Evolutionary conservation across 176 grass and related monocot genomes (phyloP).

Genomic region (Stipa capillata): DNA sequence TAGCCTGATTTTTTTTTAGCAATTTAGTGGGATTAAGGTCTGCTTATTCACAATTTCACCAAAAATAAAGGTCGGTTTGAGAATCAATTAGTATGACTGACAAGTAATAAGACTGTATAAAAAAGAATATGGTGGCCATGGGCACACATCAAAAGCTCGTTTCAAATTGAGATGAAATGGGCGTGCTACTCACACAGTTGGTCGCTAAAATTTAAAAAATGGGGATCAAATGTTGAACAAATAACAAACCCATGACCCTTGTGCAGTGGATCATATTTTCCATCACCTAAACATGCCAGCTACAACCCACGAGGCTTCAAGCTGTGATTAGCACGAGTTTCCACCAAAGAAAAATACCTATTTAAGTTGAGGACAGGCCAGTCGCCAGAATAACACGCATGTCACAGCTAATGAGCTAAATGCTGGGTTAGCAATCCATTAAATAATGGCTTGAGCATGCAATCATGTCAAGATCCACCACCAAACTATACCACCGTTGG

Average conservation of each 20-base stretch:
- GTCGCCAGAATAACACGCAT: background rate
- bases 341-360: background rate
- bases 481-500: background rate
- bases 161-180: background rate
- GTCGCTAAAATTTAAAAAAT: background rate
- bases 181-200: background rate
- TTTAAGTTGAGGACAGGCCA: background rate
- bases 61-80: background rate
- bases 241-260: slow-evolving; percentile 25
- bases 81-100: background rate
- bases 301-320: background rate
- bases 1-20: background rate
- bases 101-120: background rate
- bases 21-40: background rate
- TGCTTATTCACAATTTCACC: background rate
- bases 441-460: background rate
- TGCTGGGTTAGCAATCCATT: background rate
- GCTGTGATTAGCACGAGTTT: slow-evolving; percentile 4
- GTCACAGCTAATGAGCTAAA: background rate
- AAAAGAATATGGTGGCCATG: background rate
- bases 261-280: slow-evolving; percentile 24
- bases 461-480: background rate
- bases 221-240: background rate
- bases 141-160: background rate
- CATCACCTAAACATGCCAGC: background rate